A percentile compares a stretch with the other conserved stretches of the same genome.
Conservation (phyloP, 768 basidiomycete genomes). For the Dendrothele bispora region DNA sequence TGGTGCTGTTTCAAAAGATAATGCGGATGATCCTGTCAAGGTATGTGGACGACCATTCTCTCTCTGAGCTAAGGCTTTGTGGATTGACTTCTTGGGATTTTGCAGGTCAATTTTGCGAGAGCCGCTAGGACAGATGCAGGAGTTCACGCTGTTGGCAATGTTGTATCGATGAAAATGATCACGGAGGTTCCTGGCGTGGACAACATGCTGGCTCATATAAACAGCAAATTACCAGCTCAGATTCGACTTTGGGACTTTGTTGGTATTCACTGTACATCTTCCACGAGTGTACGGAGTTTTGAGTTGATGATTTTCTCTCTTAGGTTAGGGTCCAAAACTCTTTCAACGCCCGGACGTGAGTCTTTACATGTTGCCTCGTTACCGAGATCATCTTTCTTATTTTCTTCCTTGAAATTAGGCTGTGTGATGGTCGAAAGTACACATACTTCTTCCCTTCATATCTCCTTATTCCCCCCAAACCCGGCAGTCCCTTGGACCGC, state of each 20-base stretch:
- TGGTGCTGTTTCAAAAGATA: slow-evolving; percentile 93
- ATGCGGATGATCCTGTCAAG: slow-evolving; percentile 88
- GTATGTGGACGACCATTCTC: slow-evolving; percentile 37
- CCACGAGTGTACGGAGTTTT: background rate
- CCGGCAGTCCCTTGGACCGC: slow-evolving; percentile 60
- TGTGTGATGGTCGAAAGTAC: slow-evolving; percentile 95
- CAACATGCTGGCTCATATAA: slow-evolving; percentile 73
- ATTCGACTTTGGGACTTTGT: slow-evolving; percentile 93
- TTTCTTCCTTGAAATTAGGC: slow-evolving; percentile 39
- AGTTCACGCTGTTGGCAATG: slow-evolving; percentile 94
- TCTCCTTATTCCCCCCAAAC: slow-evolving; percentile 86
- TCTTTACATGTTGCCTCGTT: slow-evolving; percentile 7
- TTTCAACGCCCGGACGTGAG: slow-evolving; percentile 76
- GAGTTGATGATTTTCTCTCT: background rate
- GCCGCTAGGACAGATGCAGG: slow-evolving; percentile 97
- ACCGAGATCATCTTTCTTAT: background rate
- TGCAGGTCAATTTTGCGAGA: slow-evolving; percentile 77
- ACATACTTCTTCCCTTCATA: slow-evolving; percentile 97
- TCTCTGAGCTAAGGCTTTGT: background rate
- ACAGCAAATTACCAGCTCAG: slow-evolving; percentile 85
- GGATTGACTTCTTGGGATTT: background rate
- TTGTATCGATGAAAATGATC: slow-evolving; percentile 92
- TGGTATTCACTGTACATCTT: slow-evolving; percentile 26
- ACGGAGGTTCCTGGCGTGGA: slow-evolving; percentile 66
- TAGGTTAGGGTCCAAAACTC: slow-evolving; percentile 76